These are phyloP conservation scores for Peronospora farinosa DNA, from an alignment of 352 stramenopile genomes.

Conservation along the genomic window DNA sequence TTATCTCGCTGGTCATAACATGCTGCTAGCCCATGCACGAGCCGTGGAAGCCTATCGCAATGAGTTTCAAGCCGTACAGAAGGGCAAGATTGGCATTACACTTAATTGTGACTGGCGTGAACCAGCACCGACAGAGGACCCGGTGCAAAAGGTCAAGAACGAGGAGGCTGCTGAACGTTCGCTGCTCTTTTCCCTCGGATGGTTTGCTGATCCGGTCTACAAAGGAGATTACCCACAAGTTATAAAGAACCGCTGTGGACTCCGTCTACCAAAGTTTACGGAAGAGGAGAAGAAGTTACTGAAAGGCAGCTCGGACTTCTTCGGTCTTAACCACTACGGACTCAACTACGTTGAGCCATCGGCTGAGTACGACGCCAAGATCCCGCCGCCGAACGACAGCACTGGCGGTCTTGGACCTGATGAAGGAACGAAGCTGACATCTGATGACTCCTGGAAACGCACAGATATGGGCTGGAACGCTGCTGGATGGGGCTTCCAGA, in stretches of 20 bases:
- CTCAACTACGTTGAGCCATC: conserved; percentile 44
- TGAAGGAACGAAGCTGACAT: conserved; percentile 41
- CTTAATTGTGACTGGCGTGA: conserved; percentile 89
- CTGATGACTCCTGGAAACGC: conserved; percentile 46
- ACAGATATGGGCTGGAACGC: conserved; percentile 82
- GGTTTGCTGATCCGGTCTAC: conserved; percentile 91
- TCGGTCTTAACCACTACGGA: conserved; percentile 94
- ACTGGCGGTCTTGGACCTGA: conserved; percentile 34
- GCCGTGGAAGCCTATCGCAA: conserved; percentile 77
- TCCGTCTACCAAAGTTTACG: conserved; percentile 87
- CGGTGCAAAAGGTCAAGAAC: conserved; percentile 47
- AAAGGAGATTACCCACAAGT: conserved; percentile 89
- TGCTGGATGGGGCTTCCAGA: conserved; percentile 77
- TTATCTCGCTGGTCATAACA: conserved; percentile 83
- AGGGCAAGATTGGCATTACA: conserved; percentile 87
- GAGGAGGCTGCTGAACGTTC: conserved; percentile 63
- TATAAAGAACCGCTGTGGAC: conserved; percentile 81
- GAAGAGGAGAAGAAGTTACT: conserved; percentile 73
- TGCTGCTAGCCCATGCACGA: conserved; percentile 82
- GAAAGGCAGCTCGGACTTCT: conserved; percentile 87
- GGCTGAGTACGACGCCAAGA: conserved; percentile 36
- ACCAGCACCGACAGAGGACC: conserved; percentile 43
- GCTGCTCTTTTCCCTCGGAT: conserved; percentile 87
- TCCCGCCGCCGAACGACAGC: conserved; percentile 23
- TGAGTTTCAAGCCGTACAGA: conserved; percentile 62